Evolutionary conservation across 306 rosid genomes (phyloP).

Genomic region (Fragaria iinumae): DNA sequence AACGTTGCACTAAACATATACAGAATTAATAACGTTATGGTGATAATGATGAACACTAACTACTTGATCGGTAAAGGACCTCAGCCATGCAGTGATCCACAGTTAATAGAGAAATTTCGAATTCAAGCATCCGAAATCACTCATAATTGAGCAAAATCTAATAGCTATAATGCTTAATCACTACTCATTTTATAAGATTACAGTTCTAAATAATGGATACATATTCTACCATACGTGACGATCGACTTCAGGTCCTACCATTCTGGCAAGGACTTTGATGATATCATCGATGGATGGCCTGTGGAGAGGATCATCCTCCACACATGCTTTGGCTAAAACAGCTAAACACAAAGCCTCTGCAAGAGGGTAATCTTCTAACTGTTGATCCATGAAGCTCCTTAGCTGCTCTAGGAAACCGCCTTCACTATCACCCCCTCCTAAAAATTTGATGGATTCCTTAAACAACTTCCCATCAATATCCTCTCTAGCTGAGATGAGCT

Average conservation of each 20-base stretch:
- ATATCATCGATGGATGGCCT: slow-evolving; percentile 67
- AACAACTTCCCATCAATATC: slow-evolving; percentile 41
- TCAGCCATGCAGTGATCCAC: neutral
- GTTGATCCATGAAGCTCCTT: slow-evolving; percentile 57
- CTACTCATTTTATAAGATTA: neutral
- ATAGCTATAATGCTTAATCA: neutral
- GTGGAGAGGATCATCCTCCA: slow-evolving; percentile 57
- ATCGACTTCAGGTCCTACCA: slow-evolving; percentile 32
- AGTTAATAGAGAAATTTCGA: neutral
- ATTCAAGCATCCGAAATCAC: neutral
- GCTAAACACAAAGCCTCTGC: slow-evolving; percentile 56
- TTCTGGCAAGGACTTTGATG: slow-evolving; percentile 58
- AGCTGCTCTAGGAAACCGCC: slow-evolving; percentile 64
- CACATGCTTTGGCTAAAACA: slow-evolving; percentile 63
- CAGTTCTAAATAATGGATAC: neutral
- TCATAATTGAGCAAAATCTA: neutral
- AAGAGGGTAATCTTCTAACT: slow-evolving; percentile 49
- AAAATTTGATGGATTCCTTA: slow-evolving; percentile 46
- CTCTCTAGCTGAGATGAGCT: slow-evolving; percentile 59
- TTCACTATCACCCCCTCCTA: slow-evolving; percentile 48
- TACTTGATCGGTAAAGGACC: neutral
- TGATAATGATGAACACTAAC: neutral
- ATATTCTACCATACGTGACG: neutral
- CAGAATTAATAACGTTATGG: neutral
- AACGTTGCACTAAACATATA: neutral